Conservation (phyloP, 83 land plant species). For the Picea abies region DNA sequence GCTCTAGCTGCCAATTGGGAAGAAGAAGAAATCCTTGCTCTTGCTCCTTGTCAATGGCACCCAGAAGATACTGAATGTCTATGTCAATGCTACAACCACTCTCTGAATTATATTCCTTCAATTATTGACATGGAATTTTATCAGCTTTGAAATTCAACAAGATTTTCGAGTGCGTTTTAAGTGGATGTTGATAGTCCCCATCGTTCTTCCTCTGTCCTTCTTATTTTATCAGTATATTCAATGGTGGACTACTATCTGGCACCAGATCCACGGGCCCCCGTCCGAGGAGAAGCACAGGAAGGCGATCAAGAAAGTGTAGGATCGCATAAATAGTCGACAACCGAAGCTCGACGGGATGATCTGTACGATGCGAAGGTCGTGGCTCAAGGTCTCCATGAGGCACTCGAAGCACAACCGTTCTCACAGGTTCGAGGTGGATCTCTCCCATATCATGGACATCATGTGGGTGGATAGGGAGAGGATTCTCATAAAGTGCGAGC, state of each 20-base stretch:
- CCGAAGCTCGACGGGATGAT: slow-evolving; percentile 31
- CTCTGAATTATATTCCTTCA: no score
- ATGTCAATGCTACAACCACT: no score
- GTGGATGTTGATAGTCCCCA: slow-evolving; percentile 33
- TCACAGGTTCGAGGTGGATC: slow-evolving; percentile 32
- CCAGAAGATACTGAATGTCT: no score
- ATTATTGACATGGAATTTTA: no score
- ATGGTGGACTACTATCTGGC: slow-evolving; percentile 1
- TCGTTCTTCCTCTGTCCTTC: slow-evolving; percentile 36
- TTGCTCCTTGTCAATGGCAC: no score
- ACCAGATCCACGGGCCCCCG: not conserved
- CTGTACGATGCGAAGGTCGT: slow-evolving; percentile 35
- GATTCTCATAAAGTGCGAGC: slow-evolving; percentile 37
- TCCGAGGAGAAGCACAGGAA: slow-evolving; percentile 19
- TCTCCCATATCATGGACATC: slow-evolving; percentile 19
- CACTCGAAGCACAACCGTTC: slow-evolving; percentile 35
- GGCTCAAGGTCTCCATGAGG: slow-evolving; percentile 42
- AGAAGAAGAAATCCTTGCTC: no score
- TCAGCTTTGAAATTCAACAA: no score
- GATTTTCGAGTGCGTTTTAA: no score
- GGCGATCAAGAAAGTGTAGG: slow-evolving; percentile 21
- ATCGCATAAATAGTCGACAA: slow-evolving; percentile 17
- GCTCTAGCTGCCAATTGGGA: no score
- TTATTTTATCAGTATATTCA: slow-evolving; percentile 27
- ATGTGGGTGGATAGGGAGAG: slow-evolving; percentile 28